phyloP scores from a whole-genome alignment of 768 basidiomycete species.

The Mycena vitilis region DNA sequence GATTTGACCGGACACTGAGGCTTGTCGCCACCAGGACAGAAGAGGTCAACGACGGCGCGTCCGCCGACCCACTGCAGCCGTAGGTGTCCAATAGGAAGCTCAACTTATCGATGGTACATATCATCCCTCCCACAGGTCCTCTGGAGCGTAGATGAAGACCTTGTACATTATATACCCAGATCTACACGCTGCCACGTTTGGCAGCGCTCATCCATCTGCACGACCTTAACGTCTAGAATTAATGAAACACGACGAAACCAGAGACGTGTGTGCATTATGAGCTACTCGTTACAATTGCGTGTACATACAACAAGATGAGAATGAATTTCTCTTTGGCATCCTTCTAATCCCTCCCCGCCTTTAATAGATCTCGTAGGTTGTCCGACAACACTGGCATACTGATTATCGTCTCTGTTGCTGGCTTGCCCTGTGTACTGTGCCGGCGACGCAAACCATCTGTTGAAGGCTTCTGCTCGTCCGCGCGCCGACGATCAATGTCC shows the following conservation, averaged over 20 bases:
- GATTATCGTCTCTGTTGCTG: slow-evolving; percentile 42
- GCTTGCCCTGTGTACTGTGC: slow-evolving; percentile 40
- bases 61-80: slow-evolving; percentile 17
- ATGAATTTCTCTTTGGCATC: not conserved
- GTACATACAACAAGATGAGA: slow-evolving; percentile 32
- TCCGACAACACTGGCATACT: slow-evolving; percentile 66
- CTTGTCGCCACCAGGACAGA: slow-evolving; percentile 53
- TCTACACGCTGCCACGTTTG: slow-evolving; percentile 20
- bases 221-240: slow-evolving; percentile 34
- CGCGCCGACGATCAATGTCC: slow-evolving; percentile 85
- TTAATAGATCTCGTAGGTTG: slow-evolving; percentile 70
- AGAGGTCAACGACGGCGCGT: slow-evolving; percentile 23
- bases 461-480: slow-evolving; percentile 58
- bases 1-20: slow-evolving; percentile 75
- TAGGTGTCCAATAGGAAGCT: slow-evolving; percentile 1
- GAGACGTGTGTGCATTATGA: slow-evolving; percentile 34
- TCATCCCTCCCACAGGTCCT: slow-evolving; percentile 7
- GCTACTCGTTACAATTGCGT: slow-evolving; percentile 34
- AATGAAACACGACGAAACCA: slow-evolving; percentile 11
- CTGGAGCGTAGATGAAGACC: slow-evolving; percentile 12
- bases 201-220: slow-evolving; percentile 20
- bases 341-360: slow-evolving; percentile 50
- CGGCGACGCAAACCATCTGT: slow-evolving; percentile 49
- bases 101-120: not conserved
- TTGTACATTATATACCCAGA: slow-evolving; percentile 23